phyloP scores from a whole-genome alignment of 1,284 basidiomycete genomes.

The Trametes pubescens region DNA sequence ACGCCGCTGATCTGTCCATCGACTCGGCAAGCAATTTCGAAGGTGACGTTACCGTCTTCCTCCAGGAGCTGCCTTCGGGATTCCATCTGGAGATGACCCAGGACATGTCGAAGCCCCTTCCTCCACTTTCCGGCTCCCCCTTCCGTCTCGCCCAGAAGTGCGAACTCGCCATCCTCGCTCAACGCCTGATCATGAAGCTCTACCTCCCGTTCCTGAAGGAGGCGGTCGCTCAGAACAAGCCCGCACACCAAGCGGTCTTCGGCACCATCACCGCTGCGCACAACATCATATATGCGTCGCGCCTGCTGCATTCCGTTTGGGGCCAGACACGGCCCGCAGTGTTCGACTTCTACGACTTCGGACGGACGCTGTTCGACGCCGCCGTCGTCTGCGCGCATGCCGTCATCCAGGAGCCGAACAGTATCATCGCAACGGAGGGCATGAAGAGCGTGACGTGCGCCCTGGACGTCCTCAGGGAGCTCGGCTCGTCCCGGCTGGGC shows the following conservation, averaged over 20 bases:
- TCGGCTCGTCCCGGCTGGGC: slow-evolving; percentile 37
- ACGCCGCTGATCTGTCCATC: slow-evolving; percentile 45
- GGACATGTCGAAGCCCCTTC: slow-evolving; percentile 38
- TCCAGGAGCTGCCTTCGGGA: slow-evolving; percentile 55
- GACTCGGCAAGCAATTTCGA: slow-evolving; percentile 68
- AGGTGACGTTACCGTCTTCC: slow-evolving; percentile 61
- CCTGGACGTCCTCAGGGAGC: slow-evolving; percentile 55
- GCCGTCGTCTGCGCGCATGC: slow-evolving; percentile 68
- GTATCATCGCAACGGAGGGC: slow-evolving; percentile 55
- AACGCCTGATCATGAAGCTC: slow-evolving; percentile 66
- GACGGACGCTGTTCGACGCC: slow-evolving; percentile 67
- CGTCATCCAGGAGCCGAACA: slow-evolving; percentile 58
- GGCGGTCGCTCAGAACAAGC: slow-evolving; percentile 37
- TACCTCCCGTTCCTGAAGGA: slow-evolving; percentile 71
- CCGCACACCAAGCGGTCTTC: slow-evolving; percentile 58
- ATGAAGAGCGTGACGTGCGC: slow-evolving; percentile 59
- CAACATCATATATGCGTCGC: slow-evolving; percentile 58
- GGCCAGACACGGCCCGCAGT: slow-evolving; percentile 49
- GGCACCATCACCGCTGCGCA: slow-evolving; percentile 70
- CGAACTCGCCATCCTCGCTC: slow-evolving; percentile 65
- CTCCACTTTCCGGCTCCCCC: slow-evolving; percentile 32
- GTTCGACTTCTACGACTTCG: slow-evolving; percentile 68
- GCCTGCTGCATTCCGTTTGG: slow-evolving; percentile 53
- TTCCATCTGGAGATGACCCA: slow-evolving; percentile 49
- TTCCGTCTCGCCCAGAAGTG: slow-evolving; percentile 57